Base-by-base conservation (phyloP, 768 basidiomycete genomes). In the Leucocoprinus sp. region DNA sequence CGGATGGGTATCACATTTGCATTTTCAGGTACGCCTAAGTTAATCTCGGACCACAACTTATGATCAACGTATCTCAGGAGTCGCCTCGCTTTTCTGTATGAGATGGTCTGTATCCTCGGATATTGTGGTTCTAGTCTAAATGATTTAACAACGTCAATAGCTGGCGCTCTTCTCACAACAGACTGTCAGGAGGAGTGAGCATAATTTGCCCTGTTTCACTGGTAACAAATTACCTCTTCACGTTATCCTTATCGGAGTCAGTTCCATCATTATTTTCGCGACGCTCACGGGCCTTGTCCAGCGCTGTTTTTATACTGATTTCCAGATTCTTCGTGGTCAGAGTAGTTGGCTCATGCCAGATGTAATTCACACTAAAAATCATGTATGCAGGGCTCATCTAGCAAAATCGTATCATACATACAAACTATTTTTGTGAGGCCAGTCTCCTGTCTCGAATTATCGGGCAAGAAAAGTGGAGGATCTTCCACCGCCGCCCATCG, bases 1-100 rank as follows among this genome's bases (percentile, higher is more conserved):
- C 63, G 75, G 14, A 61, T 80, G 57, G 74, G 76, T 4, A 62
- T 79, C 23, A 67, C 67, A 48, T 78, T 72, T 52, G 66, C 67
- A 3, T 62, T 65, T 28, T 68, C 70, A 52, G 70, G 74, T 75
- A 43, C 37, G 62, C 19, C 24, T 38, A 47, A 37, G 36, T 26
- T 33, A 4, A 27, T 29, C 9, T 8, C 15, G 2, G 8, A 24
- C 38, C 11, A 37, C 8, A 45, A 27, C 15, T 19, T 12, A 31
- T 14, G 14, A 12, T 12, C 14, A 7, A 31, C 34, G 8, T 8
- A 36, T 29, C 6, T n/a, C 38, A 50, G 71, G 74, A 11, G 49
- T 63, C 22, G 55, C 58, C 17, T 62, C 55, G 19, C 53, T 67
- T 12, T 65, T 65, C 51, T 71, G 76, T 68, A 54, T 38, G 56